Conservation (phyloP, 208 protist species). For the Crithidia mellificae region DNA sequence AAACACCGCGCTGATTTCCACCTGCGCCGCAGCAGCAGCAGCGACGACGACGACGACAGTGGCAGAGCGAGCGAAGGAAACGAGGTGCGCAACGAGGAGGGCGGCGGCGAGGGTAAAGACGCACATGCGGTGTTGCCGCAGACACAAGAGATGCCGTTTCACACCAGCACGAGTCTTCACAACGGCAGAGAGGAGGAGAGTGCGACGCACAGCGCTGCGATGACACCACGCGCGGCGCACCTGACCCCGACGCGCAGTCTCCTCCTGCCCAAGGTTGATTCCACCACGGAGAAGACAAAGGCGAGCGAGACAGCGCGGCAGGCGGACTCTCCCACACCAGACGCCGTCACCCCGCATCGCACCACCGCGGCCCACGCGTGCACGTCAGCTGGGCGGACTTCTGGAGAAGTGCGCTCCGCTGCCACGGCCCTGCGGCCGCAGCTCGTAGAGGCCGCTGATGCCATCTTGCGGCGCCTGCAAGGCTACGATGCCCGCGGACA, state of each 20-base stretch:
- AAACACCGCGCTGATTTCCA: conserved; percentile 22
- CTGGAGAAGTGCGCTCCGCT: conserved; percentile 9
- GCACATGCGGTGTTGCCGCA: no score
- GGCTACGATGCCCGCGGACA: conserved; percentile 60
- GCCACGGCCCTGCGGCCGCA: conserved; percentile 15
- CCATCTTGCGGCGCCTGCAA: conserved; percentile 56
- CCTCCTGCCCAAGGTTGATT: neutral
- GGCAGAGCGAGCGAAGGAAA: neutral
- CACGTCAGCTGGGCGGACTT: conserved; percentile 8
- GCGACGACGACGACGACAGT: neutral
- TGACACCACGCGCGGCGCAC: neutral
- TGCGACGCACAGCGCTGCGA: no score
- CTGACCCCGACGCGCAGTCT: neutral
- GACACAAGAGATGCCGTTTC: no score
- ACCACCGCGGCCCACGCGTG: no score
- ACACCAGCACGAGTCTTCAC: no score
- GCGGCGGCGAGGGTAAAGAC: no score
- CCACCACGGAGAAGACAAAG: neutral
- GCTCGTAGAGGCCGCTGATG: conserved; percentile 38
- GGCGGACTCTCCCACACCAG: neutral
- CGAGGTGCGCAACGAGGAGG: neutral
- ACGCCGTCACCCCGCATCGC: no score
- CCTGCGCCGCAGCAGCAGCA: no score
- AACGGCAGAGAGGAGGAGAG: no score
- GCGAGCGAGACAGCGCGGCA: neutral